Conservation (phyloP, 768 basidiomycete genomes). For the Trametes gibbosa region DNA sequence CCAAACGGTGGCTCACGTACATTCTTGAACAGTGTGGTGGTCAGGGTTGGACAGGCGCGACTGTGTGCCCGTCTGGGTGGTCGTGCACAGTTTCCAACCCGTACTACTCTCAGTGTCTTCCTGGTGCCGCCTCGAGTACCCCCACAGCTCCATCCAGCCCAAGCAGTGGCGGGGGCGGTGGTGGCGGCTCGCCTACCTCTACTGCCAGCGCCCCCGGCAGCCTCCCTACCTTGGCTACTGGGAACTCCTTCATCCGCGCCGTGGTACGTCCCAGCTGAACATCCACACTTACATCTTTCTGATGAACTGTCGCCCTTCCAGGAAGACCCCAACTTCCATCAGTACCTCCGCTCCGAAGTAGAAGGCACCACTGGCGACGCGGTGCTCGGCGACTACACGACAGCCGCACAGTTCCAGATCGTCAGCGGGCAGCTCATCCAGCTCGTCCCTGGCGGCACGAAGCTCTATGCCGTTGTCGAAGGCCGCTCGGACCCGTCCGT, state of each 20-base stretch:
- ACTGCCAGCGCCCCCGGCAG: constrained; percentile 26
- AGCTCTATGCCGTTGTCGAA: constrained; percentile 51
- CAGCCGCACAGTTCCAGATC: constrained; percentile 58
- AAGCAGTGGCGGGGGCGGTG: constrained; percentile 17
- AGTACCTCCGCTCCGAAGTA: constrained; percentile 55
- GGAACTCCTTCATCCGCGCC: constrained; percentile 56
- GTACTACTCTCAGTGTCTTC: constrained; percentile 56
- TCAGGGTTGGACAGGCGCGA: constrained; percentile 50
- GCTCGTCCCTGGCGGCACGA: constrained; percentile 36
- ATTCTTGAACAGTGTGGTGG: constrained; percentile 45
- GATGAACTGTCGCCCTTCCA: constrained; percentile 21
- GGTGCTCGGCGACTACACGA: constrained; percentile 49
- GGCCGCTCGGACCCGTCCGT: constrained; percentile 43
- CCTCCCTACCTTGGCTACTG: constrained; percentile 44
- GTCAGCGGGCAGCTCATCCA: constrained; percentile 55
- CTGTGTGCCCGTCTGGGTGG: constrained; percentile 46
- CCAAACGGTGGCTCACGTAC: neutral
- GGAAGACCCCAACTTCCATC: constrained; percentile 59
- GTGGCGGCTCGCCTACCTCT: constrained; percentile 21
- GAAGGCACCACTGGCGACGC: constrained; percentile 42
- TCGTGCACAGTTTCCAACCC: constrained; percentile 43
- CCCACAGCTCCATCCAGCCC: constrained; percentile 18
- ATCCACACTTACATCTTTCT: neutral
- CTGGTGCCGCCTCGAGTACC: constrained; percentile 34
- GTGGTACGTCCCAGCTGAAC: constrained; percentile 37